Percentiles rank a stretch among this genome's conserved stretches.
phyloP scores from a whole-genome alignment of 2,329 filamentous ascomycete species.

The Colletotrichum siamense region DNA sequence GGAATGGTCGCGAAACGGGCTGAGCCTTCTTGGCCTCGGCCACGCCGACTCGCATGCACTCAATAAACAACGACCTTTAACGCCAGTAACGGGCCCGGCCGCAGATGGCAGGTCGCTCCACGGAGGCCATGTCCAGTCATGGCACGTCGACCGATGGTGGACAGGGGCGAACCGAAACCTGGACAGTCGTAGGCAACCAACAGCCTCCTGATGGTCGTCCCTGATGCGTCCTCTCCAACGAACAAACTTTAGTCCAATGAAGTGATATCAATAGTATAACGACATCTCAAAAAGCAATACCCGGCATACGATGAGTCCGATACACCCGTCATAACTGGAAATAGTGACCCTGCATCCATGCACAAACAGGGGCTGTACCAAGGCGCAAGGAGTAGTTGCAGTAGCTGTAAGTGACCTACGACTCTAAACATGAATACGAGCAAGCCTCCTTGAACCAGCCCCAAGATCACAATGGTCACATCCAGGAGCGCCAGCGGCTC shows the following conservation, averaged over 20 bases:
- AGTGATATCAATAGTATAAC: not conserved
- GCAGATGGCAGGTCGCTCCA: not conserved
- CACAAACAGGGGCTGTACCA: not conserved
- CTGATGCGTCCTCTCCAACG: not conserved
- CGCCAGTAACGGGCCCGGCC: not conserved
- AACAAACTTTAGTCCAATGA: not conserved
- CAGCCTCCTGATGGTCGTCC: not conserved
- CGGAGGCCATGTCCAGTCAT: not conserved
- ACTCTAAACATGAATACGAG: not conserved
- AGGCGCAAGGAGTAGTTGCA: not conserved
- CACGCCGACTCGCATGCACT: not conserved
- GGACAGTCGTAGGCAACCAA: not conserved
- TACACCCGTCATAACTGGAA: not conserved
- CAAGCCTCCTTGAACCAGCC: not conserved
- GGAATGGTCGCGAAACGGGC: not conserved
- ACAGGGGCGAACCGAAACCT: not conserved
- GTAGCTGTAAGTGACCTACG: not conserved
- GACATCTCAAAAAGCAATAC: not conserved
- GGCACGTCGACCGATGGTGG: not conserved
- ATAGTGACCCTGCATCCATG: not conserved
- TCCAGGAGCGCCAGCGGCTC: not conserved
- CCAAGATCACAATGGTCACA: not conserved
- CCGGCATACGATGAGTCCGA: not conserved
- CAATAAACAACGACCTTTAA: not conserved
- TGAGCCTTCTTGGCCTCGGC: not conserved